Conservation (phyloP, 352 stramenopile species). For the Pythium phragmiticola region DNA sequence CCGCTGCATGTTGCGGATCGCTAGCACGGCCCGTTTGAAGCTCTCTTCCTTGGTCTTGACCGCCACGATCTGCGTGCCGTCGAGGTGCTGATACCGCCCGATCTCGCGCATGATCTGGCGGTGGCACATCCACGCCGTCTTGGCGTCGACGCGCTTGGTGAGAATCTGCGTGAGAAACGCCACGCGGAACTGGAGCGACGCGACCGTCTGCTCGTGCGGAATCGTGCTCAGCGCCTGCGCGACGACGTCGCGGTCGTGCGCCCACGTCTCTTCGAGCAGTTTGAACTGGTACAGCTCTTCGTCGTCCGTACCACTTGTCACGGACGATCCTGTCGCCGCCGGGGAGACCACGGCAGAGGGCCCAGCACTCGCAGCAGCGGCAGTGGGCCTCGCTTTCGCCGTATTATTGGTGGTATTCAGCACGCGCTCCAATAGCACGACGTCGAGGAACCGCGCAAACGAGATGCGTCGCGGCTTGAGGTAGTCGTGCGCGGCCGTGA, state of each 20-base stretch:
- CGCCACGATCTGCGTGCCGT: constrained; percentile 60
- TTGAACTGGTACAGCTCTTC: constrained; percentile 78
- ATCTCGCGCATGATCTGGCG: constrained; percentile 79
- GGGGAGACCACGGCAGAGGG: background rate
- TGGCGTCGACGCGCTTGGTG: constrained; percentile 59
- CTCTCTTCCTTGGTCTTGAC: constrained; percentile 66
- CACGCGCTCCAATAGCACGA: constrained; percentile 53
- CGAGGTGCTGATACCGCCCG: constrained; percentile 62
- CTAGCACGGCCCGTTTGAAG: constrained; percentile 67
- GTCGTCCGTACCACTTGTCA: constrained; percentile 32
- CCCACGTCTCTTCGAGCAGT: constrained; percentile 67
- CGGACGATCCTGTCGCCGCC: background rate
- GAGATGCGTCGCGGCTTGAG: constrained; percentile 59
- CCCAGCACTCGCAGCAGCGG: background rate
- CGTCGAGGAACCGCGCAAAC: constrained; percentile 58
- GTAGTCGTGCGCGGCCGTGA: constrained; percentile 58
- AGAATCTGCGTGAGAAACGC: constrained; percentile 68
- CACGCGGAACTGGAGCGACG: constrained; percentile 61
- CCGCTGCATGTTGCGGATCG: constrained; percentile 51
- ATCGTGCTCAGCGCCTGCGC: constrained; percentile 47
- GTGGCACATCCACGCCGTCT: constrained; percentile 80
- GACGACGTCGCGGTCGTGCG: constrained; percentile 53
- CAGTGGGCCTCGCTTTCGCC: constrained; percentile 8
- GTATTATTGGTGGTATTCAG: constrained; percentile 30
- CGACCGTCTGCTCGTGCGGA: constrained; percentile 53